A percentile compares a stretch with the other conserved stretches of the same genome.
phyloP scores from a whole-genome alignment of 2,329 filamentous ascomycete genomes.

The Fusarium clavum region DNA sequence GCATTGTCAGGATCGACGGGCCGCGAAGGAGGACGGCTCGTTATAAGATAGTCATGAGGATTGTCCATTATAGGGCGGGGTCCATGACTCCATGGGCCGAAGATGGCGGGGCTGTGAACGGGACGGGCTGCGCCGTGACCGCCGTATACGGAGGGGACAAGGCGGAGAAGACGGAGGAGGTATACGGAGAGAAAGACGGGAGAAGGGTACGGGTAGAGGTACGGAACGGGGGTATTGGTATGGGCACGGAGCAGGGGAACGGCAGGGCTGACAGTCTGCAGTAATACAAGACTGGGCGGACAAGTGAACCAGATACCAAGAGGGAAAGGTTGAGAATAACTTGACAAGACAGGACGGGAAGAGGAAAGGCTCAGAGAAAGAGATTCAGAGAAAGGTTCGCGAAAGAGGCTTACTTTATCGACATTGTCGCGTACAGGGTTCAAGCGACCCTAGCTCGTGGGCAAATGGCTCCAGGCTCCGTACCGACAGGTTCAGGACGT shows the following conservation, averaged over 20 bases:
- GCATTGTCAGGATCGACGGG: conserved; percentile 64
- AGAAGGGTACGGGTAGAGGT: conserved; percentile 29
- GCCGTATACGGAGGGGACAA: conserved; percentile 36
- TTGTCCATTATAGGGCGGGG: conserved; percentile 55
- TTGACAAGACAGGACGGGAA: conserved; percentile 35
- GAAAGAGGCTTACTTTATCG: conserved; percentile 64
- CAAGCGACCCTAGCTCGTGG: conserved; percentile 50
- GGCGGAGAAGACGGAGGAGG: conserved; percentile 34
- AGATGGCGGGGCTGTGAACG: conserved; percentile 45
- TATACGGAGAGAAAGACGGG: conserved; percentile 26
- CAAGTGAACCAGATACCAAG: conserved; percentile 31
- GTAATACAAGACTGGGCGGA: conserved; percentile 13
- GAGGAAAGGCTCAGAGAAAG: conserved; percentile 40
- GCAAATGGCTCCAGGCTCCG: conserved; percentile 48
- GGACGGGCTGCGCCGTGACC: conserved; percentile 41
- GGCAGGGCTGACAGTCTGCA: conserved; percentile 19
- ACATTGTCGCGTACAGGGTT: conserved; percentile 59
- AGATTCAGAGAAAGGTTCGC: conserved; percentile 43
- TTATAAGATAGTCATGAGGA: conserved; percentile 56
- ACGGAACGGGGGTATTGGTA: conserved; percentile 21
- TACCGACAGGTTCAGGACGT: conserved; percentile 48
- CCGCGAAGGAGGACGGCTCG: conserved; percentile 50
- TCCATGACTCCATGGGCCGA: conserved; percentile 52
- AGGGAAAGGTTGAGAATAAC: conserved; percentile 15
- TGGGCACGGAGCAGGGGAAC: conserved; percentile 18